Evolutionary conservation across 257 asterid genomes (phyloP).

Genomic region (Agastache rugosa): DNA sequence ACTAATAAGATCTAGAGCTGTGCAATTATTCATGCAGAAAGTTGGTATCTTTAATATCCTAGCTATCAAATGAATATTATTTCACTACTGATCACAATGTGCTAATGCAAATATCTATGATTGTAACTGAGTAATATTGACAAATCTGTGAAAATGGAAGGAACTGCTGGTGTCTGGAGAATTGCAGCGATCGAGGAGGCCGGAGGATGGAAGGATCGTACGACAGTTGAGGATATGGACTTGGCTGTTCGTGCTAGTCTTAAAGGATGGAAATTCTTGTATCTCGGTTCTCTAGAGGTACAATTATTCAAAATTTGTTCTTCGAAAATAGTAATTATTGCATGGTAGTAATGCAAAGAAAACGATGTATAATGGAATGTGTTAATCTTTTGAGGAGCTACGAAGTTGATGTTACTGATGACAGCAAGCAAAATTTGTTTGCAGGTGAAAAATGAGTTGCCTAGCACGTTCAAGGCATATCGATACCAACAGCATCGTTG

Average conservation of each 20-base stretch:
- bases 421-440: neutral
- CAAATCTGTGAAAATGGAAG: slow-evolving; percentile 39
- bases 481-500: slow-evolving; percentile 96
- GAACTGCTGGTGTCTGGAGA: slow-evolving; percentile 99
- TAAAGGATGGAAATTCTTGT: slow-evolving; percentile 92
- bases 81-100: neutral
- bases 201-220: slow-evolving; percentile 97
- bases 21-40: neutral
- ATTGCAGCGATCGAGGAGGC: slow-evolving; percentile 92
- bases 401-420: neutral
- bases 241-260: slow-evolving; percentile 97
- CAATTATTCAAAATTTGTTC: neutral
- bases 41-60: slow-evolving; percentile 7
- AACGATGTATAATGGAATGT: neutral
- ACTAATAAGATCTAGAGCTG: neutral
- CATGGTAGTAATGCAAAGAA: neutral
- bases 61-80: neutral
- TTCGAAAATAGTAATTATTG: no score
- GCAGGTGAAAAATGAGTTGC: slow-evolving; percentile 93
- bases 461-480: slow-evolving; percentile 94
- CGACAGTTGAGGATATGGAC: slow-evolving; percentile 98
- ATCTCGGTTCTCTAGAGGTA: slow-evolving; percentile 74
- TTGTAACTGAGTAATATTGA: neutral
- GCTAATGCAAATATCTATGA: neutral
- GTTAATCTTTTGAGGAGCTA: no score